These are phyloP conservation scores for Salix viminalis DNA, from an alignment of 345 rosid genomes.

Conservation along the genomic window DNA sequence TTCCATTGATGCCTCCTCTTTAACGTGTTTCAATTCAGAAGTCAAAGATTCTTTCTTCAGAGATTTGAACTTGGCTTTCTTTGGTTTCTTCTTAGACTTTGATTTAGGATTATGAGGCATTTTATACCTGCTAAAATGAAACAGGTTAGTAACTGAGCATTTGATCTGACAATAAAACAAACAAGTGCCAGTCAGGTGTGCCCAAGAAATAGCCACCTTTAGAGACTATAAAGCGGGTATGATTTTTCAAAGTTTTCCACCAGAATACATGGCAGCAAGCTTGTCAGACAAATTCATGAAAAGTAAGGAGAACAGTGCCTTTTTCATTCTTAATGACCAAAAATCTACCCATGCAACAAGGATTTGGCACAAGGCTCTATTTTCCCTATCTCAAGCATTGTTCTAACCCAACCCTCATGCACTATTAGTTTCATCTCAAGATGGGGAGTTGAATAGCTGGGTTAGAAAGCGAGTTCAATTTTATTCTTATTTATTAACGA, in stretches of 20 bases:
- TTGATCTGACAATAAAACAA: background rate
- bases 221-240: background rate
- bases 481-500: background rate
- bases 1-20: conserved; percentile 45
- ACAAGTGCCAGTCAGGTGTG: background rate
- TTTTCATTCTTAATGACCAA: background rate
- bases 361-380: background rate
- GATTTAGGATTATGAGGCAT: conserved; percentile 44
- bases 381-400: background rate
- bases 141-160: background rate
- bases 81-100: conserved; percentile 81
- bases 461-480: background rate
- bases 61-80: conserved; percentile 90
- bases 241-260: background rate
- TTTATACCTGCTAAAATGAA: conserved; percentile 50
- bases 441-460: background rate
- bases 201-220: background rate
- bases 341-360: background rate
- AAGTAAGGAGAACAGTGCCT: background rate
- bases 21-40: conserved; percentile 55
- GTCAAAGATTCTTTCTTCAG: conserved; percentile 76
- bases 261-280: background rate
- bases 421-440: background rate
- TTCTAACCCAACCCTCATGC: background rate
- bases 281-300: background rate